These are phyloP conservation scores for Aechmea fasciata DNA, from an alignment of 176 grass and related monocot species.

Conservation along the genomic window DNA sequence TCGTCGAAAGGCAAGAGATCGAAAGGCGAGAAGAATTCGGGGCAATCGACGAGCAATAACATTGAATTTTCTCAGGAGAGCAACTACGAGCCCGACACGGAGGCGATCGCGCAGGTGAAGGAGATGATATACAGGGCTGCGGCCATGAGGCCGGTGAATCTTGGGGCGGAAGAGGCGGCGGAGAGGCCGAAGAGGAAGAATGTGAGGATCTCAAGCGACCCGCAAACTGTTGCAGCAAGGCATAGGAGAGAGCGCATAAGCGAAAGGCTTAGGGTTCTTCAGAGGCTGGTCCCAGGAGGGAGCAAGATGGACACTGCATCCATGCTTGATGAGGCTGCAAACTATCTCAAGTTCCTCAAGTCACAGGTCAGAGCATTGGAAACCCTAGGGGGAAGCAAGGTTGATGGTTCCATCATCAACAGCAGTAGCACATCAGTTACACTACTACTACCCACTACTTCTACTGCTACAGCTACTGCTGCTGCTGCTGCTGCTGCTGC, in stretches of 20 bases:
- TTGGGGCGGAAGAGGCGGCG: slow-evolving; percentile 22
- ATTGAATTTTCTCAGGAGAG: slow-evolving; percentile 20
- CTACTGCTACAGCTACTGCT: slow-evolving; percentile 1
- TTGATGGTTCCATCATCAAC: slow-evolving; percentile 1
- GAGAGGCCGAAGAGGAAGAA: slow-evolving; percentile 57
- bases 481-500: neutral
- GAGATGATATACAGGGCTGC: slow-evolving; percentile 82
- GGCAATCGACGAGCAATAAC: slow-evolving; percentile 2
- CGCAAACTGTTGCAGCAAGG: slow-evolving; percentile 74
- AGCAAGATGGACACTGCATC: slow-evolving; percentile 91
- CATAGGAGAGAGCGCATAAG: slow-evolving; percentile 67
- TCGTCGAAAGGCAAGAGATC: slow-evolving; percentile 18
- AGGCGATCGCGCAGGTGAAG: slow-evolving; percentile 81
- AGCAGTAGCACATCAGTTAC: slow-evolving; percentile 1
- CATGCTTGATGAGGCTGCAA: slow-evolving; percentile 89
- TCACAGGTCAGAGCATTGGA: slow-evolving; percentile 75
- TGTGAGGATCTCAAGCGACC: slow-evolving; percentile 77
- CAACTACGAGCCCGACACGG: slow-evolving; percentile 58
- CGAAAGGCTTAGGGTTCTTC: slow-evolving; percentile 67
- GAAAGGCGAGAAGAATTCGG: slow-evolving; percentile 17
- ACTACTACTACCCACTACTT: no score
- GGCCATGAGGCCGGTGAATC: slow-evolving; percentile 58
- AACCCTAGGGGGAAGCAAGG: slow-evolving; percentile 33
- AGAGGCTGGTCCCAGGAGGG: slow-evolving; percentile 67
- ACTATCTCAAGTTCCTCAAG: slow-evolving; percentile 94